A percentile compares a stretch with the other conserved stretches of the same genome.
phyloP scores from a whole-genome alignment of 1,284 basidiomycete species.

The Coriolopsis trogii region DNA sequence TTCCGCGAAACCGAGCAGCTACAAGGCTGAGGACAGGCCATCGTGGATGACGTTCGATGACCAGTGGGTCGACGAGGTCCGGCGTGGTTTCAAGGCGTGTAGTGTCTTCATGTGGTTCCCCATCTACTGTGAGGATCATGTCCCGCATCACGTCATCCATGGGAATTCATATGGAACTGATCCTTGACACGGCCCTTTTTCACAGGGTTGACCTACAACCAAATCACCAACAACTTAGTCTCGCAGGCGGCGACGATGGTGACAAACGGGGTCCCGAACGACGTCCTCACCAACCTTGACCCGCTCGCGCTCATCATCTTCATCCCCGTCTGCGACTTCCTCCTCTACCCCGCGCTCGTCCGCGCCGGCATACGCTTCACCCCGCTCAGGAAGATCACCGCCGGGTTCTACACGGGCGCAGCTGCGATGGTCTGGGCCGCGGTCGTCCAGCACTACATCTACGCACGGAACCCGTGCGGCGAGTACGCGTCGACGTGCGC shows the following conservation, averaged over 20 bases:
- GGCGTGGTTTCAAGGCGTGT: constrained; percentile 84
- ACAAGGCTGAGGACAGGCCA: constrained; percentile 46
- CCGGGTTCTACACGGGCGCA: constrained; percentile 71
- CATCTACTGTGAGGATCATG: constrained; percentile 57
- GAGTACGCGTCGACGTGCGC: constrained; percentile 54
- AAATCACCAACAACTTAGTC: constrained; percentile 79
- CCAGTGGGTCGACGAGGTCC: constrained; percentile 83
- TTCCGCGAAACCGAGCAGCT: constrained; percentile 66
- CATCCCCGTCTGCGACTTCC: constrained; percentile 69
- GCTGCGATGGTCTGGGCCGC: constrained; percentile 68
- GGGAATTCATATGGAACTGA: too few relatives aligned
- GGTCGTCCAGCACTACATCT: constrained; percentile 78
- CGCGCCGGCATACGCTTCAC: constrained; percentile 68
- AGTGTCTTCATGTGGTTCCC: constrained; percentile 81
- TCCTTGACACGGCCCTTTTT: too few relatives aligned
- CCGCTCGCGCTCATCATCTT: constrained; percentile 77
- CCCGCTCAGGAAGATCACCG: constrained; percentile 73
- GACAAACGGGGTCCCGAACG: constrained; percentile 79
- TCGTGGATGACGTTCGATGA: constrained; percentile 79
- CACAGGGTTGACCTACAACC: constrained; percentile 75
- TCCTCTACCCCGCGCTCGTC: constrained; percentile 75
- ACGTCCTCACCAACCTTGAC: constrained; percentile 80
- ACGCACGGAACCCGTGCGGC: constrained; percentile 74
- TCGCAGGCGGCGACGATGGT: constrained; percentile 77
- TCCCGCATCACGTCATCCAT: background rate